phyloP scores from a whole-genome alignment of 2,329 filamentous ascomycete species.

The Volutella citrinella region DNA sequence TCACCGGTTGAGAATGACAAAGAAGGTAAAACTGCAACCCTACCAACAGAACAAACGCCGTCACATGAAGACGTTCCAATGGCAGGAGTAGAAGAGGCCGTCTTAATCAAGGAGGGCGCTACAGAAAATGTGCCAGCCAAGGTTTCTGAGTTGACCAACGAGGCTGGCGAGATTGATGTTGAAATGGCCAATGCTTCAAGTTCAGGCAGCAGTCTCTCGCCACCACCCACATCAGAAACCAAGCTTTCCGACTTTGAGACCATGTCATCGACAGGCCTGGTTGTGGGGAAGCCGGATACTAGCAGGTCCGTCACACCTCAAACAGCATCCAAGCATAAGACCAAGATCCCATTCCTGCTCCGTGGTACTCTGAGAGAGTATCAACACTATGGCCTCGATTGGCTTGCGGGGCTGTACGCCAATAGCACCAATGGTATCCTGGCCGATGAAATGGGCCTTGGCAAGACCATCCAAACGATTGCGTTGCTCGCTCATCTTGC shows the following conservation, averaged over 20 bases:
- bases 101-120: conserved; percentile 21
- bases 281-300: conserved; percentile 23
- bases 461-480: conserved; percentile 98
- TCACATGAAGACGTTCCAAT: conserved; percentile 31
- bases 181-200: conserved; percentile 41
- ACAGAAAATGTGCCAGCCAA: conserved; percentile 9
- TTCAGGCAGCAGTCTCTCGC: conserved; percentile 45
- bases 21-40: background rate
- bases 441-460: conserved; percentile 97
- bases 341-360: conserved; percentile 75
- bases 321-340: conserved; percentile 49
- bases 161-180: conserved; percentile 45
- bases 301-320: conserved; percentile 35
- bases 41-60: background rate
- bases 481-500: conserved; percentile 89
- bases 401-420: conserved; percentile 88
- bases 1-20: background rate
- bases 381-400: conserved; percentile 94
- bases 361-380: conserved; percentile 91
- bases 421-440: conserved; percentile 94
- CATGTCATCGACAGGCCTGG: conserved; percentile 35
- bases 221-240: conserved; percentile 44
- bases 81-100: conserved; percentile 13
- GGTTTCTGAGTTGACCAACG: conserved; percentile 27
- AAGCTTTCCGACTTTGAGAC: conserved; percentile 50